These are phyloP conservation scores for Cucurbita argyrosperma DNA, from an alignment of 306 rosid species.

Conservation along the genomic window DNA sequence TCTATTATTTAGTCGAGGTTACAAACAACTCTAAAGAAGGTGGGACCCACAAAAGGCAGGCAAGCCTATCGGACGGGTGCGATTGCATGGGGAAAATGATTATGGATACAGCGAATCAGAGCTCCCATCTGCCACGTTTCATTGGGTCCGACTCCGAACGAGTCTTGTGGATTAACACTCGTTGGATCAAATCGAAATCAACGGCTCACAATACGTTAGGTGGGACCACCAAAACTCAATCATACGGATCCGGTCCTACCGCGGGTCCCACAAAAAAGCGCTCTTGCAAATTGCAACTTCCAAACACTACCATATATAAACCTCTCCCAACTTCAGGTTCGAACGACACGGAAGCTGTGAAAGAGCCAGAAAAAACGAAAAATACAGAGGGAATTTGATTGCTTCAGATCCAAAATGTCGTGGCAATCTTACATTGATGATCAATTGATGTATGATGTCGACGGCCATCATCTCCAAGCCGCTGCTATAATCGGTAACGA, in stretches of 20 bases:
- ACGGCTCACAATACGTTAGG: background rate
- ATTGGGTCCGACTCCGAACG: background rate
- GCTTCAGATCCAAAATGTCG: constrained; percentile 23
- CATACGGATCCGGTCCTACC: background rate
- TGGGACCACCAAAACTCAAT: background rate
- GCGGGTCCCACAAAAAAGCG: background rate
- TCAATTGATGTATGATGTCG: constrained; percentile 44
- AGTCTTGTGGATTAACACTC: constrained; percentile 1
- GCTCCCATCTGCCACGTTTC: background rate
- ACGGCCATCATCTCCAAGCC: constrained; percentile 33
- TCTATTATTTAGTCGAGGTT: background rate
- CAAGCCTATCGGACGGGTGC: background rate
- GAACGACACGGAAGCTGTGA: background rate
- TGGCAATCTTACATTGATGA: constrained; percentile 57
- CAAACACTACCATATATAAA: constrained; percentile 1
- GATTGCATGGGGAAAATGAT: background rate
- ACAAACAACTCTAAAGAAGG: background rate
- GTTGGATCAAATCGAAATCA: background rate
- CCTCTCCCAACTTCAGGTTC: background rate
- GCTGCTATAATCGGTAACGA: constrained; percentile 46
- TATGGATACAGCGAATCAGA: background rate
- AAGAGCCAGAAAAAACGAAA: background rate
- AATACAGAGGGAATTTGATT: background rate
- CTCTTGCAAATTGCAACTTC: background rate
- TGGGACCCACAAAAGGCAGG: background rate